Conservation (phyloP, 768 basidiomycete genomes). For the Austroboletus festivus region DNA sequence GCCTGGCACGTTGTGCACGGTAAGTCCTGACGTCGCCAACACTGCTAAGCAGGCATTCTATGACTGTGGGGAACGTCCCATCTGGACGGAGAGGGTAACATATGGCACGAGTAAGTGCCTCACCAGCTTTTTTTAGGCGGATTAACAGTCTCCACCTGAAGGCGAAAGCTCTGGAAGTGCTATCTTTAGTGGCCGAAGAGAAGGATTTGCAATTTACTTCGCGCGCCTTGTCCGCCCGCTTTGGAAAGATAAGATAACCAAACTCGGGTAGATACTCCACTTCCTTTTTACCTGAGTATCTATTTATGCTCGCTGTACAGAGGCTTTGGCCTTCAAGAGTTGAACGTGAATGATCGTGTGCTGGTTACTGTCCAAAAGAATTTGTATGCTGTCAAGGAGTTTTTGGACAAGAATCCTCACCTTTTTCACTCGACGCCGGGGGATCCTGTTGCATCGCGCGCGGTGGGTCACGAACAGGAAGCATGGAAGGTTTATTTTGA, state of each 20-base stretch:
- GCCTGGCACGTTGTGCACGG: conserved; percentile 44
- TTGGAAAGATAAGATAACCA: conserved; percentile 82
- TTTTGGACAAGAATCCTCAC: conserved; percentile 78
- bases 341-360: conserved; percentile 58
- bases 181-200: conserved; percentile 82
- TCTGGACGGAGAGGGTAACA: conserved; percentile 74
- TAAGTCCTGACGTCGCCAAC: conserved; percentile 60
- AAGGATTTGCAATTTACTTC: conserved; percentile 86
- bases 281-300: not conserved
- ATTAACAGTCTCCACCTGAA: conserved; percentile 19
- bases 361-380: conserved; percentile 78
- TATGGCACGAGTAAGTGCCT: conserved; percentile 64
- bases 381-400: conserved; percentile 69
- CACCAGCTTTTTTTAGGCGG: not conserved
- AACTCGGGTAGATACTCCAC: conserved; percentile 44
- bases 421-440: conserved; percentile 81
- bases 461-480: conserved; percentile 70
- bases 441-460: conserved; percentile 57
- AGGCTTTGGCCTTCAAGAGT: conserved; percentile 45
- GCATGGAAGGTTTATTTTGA: conserved; percentile 71
- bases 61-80: conserved; percentile 80
- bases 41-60: conserved; percentile 85
- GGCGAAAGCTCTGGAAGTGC: conserved; percentile 71
- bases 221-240: conserved; percentile 80
- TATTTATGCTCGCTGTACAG: conserved; percentile 28